Base-by-base conservation (phyloP, 2,329 filamentous ascomycete genomes). In the Catunica adiposa region DNA sequence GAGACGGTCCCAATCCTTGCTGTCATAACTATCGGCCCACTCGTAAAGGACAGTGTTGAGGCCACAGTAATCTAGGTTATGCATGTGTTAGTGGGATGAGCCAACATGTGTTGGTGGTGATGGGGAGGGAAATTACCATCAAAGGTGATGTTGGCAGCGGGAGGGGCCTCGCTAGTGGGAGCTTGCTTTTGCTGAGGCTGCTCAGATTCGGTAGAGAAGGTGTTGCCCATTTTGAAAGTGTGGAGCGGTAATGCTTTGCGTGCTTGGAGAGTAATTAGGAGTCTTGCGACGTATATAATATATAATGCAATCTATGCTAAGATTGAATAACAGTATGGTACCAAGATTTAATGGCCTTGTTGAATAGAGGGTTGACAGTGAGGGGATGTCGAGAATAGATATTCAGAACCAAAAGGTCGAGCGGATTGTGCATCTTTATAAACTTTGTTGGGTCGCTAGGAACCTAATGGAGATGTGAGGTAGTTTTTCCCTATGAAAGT, bases 1-100 rank as follows among this genome's bases (percentile, higher is more conserved):
- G 26, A 83, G 72, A 53, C 78, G 74, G 14, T 72, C 69, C 78
- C 79, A 83, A 68, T 83, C 77, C 67, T 83, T 83, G 65, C 73
- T 74, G 65, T 83, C 80, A 66, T 83, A 83, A 70, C 76, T 80
- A 64, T 82, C 78, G 56, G 77, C 78, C 79, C 79, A 83, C 63
- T 81, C 75, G 66, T 61, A 63, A 11, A 62, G 58, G n/a, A 60
- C 61, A 14, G 60, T 54, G 44, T 62, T 63, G 51, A 63, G 51
- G 26, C 59, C 62, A n/a, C 62, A 62, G 56, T 62, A 63, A 46
- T 63, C 62, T 63, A 38, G 14, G 31, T 20, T n/a, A n/a, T n/a
- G n/a, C n/a, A n/a, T n/a, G n/a, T n/a, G n/a, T n/a, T n/a, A 15
- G 8, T 8, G 37, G 37, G 2, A n/a, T 38, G 11, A 44, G 40